Conservation (phyloP, 345 rosid genomes). For the Microcos paniculata region DNA sequence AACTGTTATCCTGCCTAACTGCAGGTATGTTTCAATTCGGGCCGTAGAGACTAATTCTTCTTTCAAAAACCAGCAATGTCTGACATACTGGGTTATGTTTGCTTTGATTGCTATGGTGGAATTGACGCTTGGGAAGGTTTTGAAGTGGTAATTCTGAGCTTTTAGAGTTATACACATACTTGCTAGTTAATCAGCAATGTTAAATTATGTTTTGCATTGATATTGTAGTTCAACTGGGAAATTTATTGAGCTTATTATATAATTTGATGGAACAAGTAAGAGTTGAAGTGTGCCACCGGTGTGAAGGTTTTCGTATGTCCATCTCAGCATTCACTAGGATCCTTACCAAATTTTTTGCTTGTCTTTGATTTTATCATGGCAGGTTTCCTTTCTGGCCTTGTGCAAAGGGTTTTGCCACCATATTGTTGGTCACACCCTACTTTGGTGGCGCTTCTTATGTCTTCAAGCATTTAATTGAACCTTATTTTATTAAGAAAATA, state of each 20-base stretch:
- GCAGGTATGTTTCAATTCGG: constrained; percentile 34
- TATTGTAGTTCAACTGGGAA: background rate
- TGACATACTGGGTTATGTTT: constrained; percentile 39
- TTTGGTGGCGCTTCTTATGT: constrained; percentile 38
- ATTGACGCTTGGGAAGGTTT: constrained; percentile 18
- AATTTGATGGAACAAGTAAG: background rate
- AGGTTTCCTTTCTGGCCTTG: constrained; percentile 41
- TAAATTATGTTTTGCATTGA: background rate
- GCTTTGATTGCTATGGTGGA: constrained; percentile 24
- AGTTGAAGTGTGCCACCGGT: background rate
- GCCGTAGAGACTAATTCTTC: constrained; percentile 23
- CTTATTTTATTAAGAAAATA: constrained; percentile 14
- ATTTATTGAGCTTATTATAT: background rate
- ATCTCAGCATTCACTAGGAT: background rate
- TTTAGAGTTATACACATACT: background rate
- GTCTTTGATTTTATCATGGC: background rate
- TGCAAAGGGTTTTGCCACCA: constrained; percentile 29
- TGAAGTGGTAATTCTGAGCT: constrained; percentile 25
- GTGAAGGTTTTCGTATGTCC: background rate
- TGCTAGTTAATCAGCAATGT: background rate
- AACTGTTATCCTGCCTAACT: background rate
- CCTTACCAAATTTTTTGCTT: background rate
- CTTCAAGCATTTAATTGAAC: constrained; percentile 21
- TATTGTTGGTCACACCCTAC: constrained; percentile 32
- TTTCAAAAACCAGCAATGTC: constrained; percentile 33